Evolutionary conservation across 2,329 filamentous ascomycete species (phyloP).

Genomic region (Aspergillus aculeatinus): DNA sequence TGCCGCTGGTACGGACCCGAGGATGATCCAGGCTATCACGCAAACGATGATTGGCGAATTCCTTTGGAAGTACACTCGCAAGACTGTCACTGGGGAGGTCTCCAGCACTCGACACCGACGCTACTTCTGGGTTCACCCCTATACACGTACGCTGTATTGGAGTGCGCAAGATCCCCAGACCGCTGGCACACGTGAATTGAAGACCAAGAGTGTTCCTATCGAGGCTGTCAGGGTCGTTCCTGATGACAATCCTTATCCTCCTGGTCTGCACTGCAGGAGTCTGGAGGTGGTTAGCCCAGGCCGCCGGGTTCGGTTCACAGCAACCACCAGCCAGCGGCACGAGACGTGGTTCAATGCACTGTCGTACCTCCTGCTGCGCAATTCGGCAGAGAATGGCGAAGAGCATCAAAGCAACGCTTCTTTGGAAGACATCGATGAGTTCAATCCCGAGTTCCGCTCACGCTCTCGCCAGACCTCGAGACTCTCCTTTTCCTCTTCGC

Average conservation of each 20-base stretch:
- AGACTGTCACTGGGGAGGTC: constrained; percentile 82
- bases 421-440: constrained; percentile 67
- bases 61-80: constrained; percentile 98
- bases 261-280: constrained; percentile 91
- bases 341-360: constrained; percentile 99
- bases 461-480: constrained; percentile 56
- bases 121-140: constrained; percentile 99
- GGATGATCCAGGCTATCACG: constrained; percentile 98
- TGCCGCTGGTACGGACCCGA: constrained; percentile 76
- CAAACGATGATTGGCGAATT: constrained; percentile 99
- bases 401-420: constrained; percentile 58
- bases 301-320: constrained; percentile 88
- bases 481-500: constrained; percentile 74
- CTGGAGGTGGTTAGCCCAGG: constrained; percentile 86
- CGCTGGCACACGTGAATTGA: constrained; percentile 73
- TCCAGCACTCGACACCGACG: constrained; percentile 87
- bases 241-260: constrained; percentile 93
- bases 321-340: constrained; percentile 86
- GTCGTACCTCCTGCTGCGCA: constrained; percentile 84
- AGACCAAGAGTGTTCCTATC: constrained; percentile 87
- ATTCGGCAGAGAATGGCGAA: constrained; percentile 58
- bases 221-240: constrained; percentile 88
- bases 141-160: constrained; percentile 96
- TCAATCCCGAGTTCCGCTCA: constrained; percentile 68
- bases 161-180: constrained; percentile 82